Evolutionary conservation across 1,284 basidiomycete species (phyloP), one percentile per base, ranked within the genome.

Genomic region (Ustilago nuda): DNA sequence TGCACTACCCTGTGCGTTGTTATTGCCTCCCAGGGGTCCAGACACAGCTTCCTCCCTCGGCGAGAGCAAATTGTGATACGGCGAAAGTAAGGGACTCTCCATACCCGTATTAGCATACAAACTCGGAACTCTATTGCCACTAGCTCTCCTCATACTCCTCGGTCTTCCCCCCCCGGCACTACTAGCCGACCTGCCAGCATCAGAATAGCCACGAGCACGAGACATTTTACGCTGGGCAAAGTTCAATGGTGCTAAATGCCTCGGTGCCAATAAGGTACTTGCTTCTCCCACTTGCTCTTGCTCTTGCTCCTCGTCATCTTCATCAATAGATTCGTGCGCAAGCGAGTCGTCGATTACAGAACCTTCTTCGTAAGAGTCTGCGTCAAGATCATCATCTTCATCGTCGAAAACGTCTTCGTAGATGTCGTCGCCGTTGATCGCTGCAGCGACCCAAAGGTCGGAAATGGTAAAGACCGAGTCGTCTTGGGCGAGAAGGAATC

Each of bases 401-500:
- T 93, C 92, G 78, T 69, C 73, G 35, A 84, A 78, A 0, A 73
- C 70, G 15, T 85, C 84, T 30, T 83, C 81, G 62, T 83, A 80
- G 15, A 66, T 70, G 5, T 93, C 92, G 79, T 95, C 94, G 9
- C 91, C 92, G 68, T 93, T 94, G 87, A 94, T 93, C 4, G 94
- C 94, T 27, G 94, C 92, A 11, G 94, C 94, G 66, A 96, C 92
- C 94, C 94, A 96, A 15, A 96, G 88, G 87, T 95, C 94, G 5
- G 93, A 92, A 76, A 96, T 92, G 73, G 92, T 92, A 56, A 92
- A 93, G 8, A 95, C 93, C 1, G 92, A 92, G 82, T 93, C 92
- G 84, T 95, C 93, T 86, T 95, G 95, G 4, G 94, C 93, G 61
- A 85, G 65, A 53, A 86, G 61, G 61, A 86, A 87, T 56, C 86